Evolutionary conservation across 306 rosid species (phyloP), one percentile per base, ranked within the genome.

Genomic region (Dryas alaskensis): DNA sequence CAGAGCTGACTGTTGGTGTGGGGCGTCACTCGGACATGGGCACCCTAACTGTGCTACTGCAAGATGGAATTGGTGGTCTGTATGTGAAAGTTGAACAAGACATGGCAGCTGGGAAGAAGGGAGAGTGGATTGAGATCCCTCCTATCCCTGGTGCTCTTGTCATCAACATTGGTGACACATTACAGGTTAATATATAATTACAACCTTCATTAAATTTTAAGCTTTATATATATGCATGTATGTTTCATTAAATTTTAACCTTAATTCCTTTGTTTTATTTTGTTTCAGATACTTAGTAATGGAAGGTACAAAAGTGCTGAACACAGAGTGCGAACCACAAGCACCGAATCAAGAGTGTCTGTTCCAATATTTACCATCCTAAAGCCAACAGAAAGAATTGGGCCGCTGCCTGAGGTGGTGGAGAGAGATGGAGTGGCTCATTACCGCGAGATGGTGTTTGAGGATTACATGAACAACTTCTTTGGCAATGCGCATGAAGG

Each of bases 11-110:
- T 2, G 87, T 90, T 0, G 96, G 91, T 4, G 89, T 83, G 27
- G 91, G 93, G 52, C 84, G 96, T 3, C 96, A 88, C 84, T 88
- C 93, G 0, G 90, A 90, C 66, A 76, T 88, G 82, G 88, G 91
- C 16, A 73, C 85, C 9, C 22, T 90, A 27, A 88, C 93, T 2
- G 85, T 90, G 67, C 60, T 90, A 1, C 87, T 90, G 22, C 89
- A 90, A 74, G 93, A 90, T 73, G 91, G 76, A 67, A 88, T 88
- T 75, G 96, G 92, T 9, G 95, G 95, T 14, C 70, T 89, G 39
- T 81, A 78, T 58, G 95, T 83, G 53, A 89, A 85, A 73, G 4
- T 75, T 37, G 92, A 87, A 59, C 67, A 82, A 59, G 76, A 75
- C 6, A 49, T 49, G 25, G 61, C 14, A 67, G 40, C 37, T 55